Percentiles rank a stretch among this genome's conserved stretches.
Evolutionary conservation across 2,329 filamentous ascomycete genomes (phyloP).

Genomic region (Alternaria brassicae): DNA sequence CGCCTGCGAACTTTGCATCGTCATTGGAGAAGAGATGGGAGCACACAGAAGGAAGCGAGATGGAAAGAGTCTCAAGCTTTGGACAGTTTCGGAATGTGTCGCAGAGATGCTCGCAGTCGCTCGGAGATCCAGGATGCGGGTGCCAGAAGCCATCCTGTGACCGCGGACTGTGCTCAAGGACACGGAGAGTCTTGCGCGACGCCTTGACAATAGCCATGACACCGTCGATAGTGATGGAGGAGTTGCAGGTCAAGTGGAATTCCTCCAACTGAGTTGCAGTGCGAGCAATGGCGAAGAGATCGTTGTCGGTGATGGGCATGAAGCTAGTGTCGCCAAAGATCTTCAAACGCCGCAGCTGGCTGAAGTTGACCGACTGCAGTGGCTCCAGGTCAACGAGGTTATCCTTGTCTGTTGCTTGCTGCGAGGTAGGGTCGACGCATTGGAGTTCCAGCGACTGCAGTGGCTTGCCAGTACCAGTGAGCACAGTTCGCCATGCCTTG

Average conservation of each 20-base stretch:
- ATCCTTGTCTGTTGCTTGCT: constrained; percentile 51
- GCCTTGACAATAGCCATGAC: constrained; percentile 61
- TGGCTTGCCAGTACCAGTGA: constrained; percentile 54
- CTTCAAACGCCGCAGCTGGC: constrained; percentile 59
- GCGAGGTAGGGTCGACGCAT: constrained; percentile 57
- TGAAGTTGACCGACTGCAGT: constrained; percentile 59
- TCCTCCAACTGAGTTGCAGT: constrained; percentile 61
- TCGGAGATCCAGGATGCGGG: constrained; percentile 56
- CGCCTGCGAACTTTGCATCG: constrained; percentile 55
- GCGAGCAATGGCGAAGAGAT: constrained; percentile 58
- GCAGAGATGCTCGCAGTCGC: constrained; percentile 57
- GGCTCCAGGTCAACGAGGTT: constrained; percentile 55
- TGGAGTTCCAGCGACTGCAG: constrained; percentile 61
- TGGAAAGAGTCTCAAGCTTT: constrained; percentile 57
- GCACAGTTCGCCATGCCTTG: constrained; percentile 57
- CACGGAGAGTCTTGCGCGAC: constrained; percentile 56
- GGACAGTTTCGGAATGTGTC: constrained; percentile 56
- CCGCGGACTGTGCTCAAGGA: constrained; percentile 62
- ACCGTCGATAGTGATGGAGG: constrained; percentile 60
- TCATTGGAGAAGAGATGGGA: constrained; percentile 55
- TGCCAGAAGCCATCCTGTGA: constrained; percentile 61
- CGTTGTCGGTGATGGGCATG: constrained; percentile 59
- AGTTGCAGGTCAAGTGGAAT: constrained; percentile 62
- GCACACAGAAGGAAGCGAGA: constrained; percentile 59
- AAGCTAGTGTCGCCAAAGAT: constrained; percentile 63